A percentile compares a stretch with the other conserved stretches of the same genome.
phyloP scores from a whole-genome alignment of 768 basidiomycete species.

The Leccinum subgranulosum region DNA sequence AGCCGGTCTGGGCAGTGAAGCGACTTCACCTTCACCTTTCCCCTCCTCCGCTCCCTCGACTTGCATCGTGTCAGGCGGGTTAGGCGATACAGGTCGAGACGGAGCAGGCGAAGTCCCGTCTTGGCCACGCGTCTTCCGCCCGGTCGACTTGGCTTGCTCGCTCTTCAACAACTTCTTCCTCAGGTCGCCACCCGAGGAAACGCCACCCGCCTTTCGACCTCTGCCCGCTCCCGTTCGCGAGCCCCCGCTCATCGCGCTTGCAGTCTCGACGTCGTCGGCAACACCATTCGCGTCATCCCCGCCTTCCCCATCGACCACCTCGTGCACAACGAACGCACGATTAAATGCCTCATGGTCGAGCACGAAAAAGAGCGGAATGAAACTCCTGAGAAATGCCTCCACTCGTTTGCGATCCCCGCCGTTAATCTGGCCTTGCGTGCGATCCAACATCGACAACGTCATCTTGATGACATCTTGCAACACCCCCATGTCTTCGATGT shows the following conservation, averaged over 20 bases:
- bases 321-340: constrained; percentile 61
- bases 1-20: constrained; percentile 26
- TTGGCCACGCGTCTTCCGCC: constrained; percentile 54
- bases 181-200: constrained; percentile 55
- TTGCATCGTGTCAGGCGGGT: constrained; percentile 42
- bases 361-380: constrained; percentile 76
- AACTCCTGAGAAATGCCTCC: constrained; percentile 76
- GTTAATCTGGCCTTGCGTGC: constrained; percentile 73
- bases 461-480: constrained; percentile 88
- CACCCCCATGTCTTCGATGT: constrained; percentile 68
- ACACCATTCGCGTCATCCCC: constrained; percentile 42
- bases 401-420: constrained; percentile 74
- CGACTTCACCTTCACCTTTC: constrained; percentile 11
- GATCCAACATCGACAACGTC: constrained; percentile 86
- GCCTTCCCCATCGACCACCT: constrained; percentile 58
- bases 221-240: constrained; percentile 35
- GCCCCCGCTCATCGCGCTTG: constrained; percentile 26
- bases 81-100: constrained; percentile 66
- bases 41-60: constrained; percentile 31
- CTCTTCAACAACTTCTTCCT: constrained; percentile 80
- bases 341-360: constrained; percentile 70
- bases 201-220: constrained; percentile 39
- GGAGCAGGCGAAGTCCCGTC: constrained; percentile 51
- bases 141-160: constrained; percentile 73
- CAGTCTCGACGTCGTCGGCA: constrained; percentile 38